A percentile compares a stretch with the other conserved stretches of the same genome.
Evolutionary conservation across 202 grass and related monocot species (phyloP).

Genomic region (Zizania palustris): DNA sequence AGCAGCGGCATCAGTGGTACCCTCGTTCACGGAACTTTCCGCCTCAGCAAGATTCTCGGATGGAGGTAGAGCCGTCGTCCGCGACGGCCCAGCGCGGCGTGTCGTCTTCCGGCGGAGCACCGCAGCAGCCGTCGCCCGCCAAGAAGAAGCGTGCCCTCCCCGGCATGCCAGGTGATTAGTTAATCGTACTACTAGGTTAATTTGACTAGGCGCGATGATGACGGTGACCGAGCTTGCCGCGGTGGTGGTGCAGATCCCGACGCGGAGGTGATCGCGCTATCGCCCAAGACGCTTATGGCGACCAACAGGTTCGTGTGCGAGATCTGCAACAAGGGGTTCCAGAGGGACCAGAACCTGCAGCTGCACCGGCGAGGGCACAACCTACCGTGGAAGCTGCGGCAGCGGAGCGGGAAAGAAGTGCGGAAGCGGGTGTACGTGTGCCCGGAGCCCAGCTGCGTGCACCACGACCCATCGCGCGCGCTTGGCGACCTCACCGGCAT

Average conservation of each 20-base stretch:
- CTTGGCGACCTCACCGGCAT: constrained; percentile 96
- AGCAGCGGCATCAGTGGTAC: background rate
- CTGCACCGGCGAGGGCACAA: constrained; percentile 96
- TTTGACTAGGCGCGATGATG: background rate
- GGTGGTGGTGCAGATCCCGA: constrained; percentile 75
- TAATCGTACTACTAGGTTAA: background rate
- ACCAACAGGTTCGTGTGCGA: constrained; percentile 99
- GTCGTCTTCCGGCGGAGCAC: constrained; percentile 61
- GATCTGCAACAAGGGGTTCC: constrained; percentile 99
- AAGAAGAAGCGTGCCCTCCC: constrained; percentile 99
- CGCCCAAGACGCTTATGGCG: constrained; percentile 90
- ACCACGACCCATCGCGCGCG: constrained; percentile 76
- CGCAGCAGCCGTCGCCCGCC: background rate
- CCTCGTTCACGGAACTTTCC: constrained; percentile 6
- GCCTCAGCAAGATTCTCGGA: constrained; percentile 36
- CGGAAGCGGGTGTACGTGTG: constrained; percentile 95
- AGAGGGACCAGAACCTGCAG: constrained; percentile 98
- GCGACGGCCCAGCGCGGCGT: too few relatives aligned
- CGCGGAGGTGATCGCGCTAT: constrained; percentile 95
- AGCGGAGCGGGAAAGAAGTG: constrained; percentile 84
- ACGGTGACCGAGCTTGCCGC: background rate
- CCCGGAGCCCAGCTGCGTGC: constrained; percentile 84
- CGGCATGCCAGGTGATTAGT: constrained; percentile 88
- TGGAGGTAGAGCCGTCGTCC: constrained; percentile 58
- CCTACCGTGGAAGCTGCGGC: constrained; percentile 97